Evolutionary conservation across 2,329 filamentous ascomycete species (phyloP), one percentile per base, ranked within the genome.

Genomic region (Fusarium guadeloupense): DNA sequence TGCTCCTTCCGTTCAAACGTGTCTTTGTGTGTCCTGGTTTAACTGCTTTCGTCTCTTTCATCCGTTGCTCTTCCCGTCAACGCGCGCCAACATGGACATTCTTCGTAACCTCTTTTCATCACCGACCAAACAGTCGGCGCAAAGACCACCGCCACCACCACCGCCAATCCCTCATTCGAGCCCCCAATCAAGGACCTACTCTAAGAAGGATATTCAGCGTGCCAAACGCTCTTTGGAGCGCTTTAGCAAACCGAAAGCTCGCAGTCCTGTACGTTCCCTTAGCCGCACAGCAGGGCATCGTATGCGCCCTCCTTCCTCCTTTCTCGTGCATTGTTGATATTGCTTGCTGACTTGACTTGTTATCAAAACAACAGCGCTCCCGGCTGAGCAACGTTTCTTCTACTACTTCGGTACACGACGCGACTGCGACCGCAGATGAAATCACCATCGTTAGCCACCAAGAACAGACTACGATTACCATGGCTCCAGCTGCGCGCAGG

Each of bases 71-170:
- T 2, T 31, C 13, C 19, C 17, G 10, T 35, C 44, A 49, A 21
- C n/a, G 13, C 23, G 9, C 5, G 39, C 21, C 41, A 55, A 23
- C 19, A 66, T 67, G 59, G 47, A 63, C 8, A 35, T 48, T 16
- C n/a, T 67, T 9, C 26, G 61, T 9, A 50, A 52, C 28, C 49
- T 67, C 9, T 47, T 68, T 26, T 69, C 68, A 14, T 68, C 68
- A 26, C 68, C 68, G 38, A 55, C 62, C n/a, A 70, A 70, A 50
- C 56, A 61, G 45, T 44, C 45, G 12, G 16, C 19, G 33, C 43
- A 37, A 19, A 48, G 31, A 47, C 55, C 30, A 41, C 20, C 33
- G 16, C 45, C 55, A 3, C 10, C 34, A 16, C 30, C 30, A 13
- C 17, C 17, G 4, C 28, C 54, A 12, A 63, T 67, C 44, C 52